These are phyloP conservation scores for Auriscalpium vulgare DNA, from an alignment of 768 basidiomycete species.

Conservation along the genomic window DNA sequence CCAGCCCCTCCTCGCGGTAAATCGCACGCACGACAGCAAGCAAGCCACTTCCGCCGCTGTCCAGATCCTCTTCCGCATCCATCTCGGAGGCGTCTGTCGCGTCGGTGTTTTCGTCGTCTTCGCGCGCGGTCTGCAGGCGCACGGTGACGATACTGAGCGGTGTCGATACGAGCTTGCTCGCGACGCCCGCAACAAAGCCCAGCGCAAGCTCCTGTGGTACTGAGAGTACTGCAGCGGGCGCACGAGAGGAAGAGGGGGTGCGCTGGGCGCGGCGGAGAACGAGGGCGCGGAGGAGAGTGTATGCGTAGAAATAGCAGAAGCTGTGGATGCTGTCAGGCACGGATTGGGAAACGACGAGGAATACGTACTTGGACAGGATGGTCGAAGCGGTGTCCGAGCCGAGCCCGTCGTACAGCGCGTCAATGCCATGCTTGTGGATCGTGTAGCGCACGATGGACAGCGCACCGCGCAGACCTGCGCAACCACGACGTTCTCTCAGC, in stretches of 20 bases:
- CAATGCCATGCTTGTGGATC: conserved; percentile 31
- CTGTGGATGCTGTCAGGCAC: conserved; percentile 20
- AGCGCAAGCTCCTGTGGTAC: conserved; percentile 41
- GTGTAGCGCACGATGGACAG: conserved; percentile 30
- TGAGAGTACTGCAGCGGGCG: conserved; percentile 15
- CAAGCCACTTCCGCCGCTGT: conserved; percentile 1
- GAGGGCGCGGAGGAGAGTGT: conserved; percentile 39
- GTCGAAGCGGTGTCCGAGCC: conserved; percentile 46
- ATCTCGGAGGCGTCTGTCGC: conserved; percentile 9
- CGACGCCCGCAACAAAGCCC: conserved; percentile 50
- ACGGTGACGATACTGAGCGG: conserved; percentile 52
- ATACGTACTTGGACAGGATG: conserved; percentile 41
- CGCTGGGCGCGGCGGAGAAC: conserved; percentile 27
- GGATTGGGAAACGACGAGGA: not conserved
- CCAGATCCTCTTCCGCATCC: conserved; percentile 17
- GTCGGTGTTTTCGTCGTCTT: conserved; percentile 25
- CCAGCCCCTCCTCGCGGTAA: conserved; percentile 39
- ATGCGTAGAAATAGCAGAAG: conserved; percentile 55
- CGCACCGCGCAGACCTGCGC: conserved; percentile 24
- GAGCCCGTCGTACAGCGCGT: conserved; percentile 44
- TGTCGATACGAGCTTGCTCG: conserved; percentile 44
- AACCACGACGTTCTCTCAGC: not conserved
- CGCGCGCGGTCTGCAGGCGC: conserved; percentile 38
- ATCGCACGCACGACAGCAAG: conserved; percentile 31
- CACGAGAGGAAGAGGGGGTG: not conserved